Conservation (phyloP, 2,329 filamentous ascomycete species). For the Nectriaceae sp. region DNA sequence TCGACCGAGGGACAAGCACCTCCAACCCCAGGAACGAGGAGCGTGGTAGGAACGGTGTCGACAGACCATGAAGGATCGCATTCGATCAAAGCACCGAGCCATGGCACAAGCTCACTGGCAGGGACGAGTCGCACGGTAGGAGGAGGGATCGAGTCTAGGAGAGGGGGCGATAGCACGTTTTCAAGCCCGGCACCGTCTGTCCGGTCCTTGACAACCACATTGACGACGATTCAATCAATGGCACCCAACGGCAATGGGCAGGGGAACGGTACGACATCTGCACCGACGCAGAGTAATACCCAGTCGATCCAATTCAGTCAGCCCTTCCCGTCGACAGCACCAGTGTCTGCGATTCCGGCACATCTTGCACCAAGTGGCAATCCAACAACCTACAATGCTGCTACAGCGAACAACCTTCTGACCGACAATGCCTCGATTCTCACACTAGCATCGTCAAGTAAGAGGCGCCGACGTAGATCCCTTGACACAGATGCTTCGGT, state of each 20-base stretch:
- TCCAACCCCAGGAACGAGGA: constrained; percentile 67
- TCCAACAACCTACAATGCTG: constrained; percentile 73
- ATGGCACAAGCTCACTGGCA: constrained; percentile 64
- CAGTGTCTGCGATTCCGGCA: constrained; percentile 71
- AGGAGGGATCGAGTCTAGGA: constrained; percentile 65
- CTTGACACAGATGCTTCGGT: constrained; percentile 87
- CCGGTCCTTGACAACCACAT: constrained; percentile 77
- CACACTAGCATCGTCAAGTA: constrained; percentile 80
- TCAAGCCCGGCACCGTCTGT: constrained; percentile 81
- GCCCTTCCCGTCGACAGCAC: constrained; percentile 64
- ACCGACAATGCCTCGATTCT: constrained; percentile 86
- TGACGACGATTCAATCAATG: constrained; percentile 82
- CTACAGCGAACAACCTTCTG: constrained; percentile 78
- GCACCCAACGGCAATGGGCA: constrained; percentile 53
- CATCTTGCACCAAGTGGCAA: constrained; percentile 62
- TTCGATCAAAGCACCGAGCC: constrained; percentile 76
- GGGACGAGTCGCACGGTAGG: constrained; percentile 74
- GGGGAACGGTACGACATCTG: constrained; percentile 34
- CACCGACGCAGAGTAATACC: constrained; percentile 40
- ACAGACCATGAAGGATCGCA: constrained; percentile 77
- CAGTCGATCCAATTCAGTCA: constrained; percentile 65
- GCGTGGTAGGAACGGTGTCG: constrained; percentile 77
- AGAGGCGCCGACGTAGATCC: constrained; percentile 73
- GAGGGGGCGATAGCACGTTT: constrained; percentile 76
- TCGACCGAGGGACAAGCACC: constrained; percentile 61